Evolutionary conservation across 176 grass and related monocot species (phyloP).

Genomic region (Triticum monococcum): DNA sequence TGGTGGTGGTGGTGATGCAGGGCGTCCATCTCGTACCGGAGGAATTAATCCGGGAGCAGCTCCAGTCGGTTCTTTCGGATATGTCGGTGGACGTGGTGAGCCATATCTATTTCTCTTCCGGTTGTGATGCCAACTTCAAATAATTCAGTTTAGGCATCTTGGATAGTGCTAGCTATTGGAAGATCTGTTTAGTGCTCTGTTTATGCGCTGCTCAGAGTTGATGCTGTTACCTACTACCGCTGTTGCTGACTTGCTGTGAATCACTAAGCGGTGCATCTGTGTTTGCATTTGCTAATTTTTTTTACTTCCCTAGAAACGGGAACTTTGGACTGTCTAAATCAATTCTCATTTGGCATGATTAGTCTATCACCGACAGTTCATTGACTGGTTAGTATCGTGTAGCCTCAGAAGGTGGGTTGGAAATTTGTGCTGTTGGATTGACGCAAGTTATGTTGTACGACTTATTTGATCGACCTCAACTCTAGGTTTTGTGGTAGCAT

Average conservation of each 20-base stretch:
- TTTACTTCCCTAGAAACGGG: background rate
- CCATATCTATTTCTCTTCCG: background rate
- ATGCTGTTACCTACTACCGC: background rate
- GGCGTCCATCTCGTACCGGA: conserved; percentile 84
- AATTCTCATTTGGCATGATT: background rate
- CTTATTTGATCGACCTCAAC: too few relatives aligned
- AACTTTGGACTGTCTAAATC: background rate
- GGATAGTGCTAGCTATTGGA: background rate
- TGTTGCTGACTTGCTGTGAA: background rate
- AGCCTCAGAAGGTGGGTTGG: background rate
- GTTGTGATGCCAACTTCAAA: background rate
- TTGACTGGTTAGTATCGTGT: background rate
- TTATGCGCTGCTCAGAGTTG: background rate
- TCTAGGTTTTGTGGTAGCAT: too few relatives aligned
- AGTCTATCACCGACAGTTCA: background rate
- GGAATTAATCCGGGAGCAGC: conserved; percentile 69
- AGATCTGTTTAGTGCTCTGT: background rate
- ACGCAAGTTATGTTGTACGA: background rate
- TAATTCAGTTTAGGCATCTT: background rate
- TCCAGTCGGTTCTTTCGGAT: conserved; percentile 82
- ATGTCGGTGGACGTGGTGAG: conserved; percentile 94
- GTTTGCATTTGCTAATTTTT: background rate
- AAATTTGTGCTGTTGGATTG: background rate
- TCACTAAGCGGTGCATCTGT: background rate
- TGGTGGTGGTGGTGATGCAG: conserved; percentile 13